Evolutionary conservation across 768 basidiomycete genomes (phyloP), one percentile per base, ranked within the genome.

Genomic region (Mycena indigotica): DNA sequence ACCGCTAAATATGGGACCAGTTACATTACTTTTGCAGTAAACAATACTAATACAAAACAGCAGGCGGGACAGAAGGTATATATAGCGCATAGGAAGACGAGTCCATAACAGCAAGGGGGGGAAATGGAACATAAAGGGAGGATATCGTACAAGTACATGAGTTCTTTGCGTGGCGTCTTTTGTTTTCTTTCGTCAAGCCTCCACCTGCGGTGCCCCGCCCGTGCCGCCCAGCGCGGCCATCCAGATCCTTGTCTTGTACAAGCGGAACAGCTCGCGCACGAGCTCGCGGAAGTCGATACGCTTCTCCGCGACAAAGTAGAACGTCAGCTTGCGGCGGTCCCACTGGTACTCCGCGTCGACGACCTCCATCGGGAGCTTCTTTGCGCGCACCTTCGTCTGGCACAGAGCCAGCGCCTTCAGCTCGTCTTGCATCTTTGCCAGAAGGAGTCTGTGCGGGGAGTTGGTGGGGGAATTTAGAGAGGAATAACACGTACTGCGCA

Each of bases 281-380:
- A 98, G 84, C 73, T 98, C 95, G 66, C 96, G 84, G 76, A 98
- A 97, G 73, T 94, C 92, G 67, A 98, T 95, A 64, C 96, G 79
- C 73, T 93, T 94, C 65, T 97, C 95, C 53, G 96, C 94, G 57
- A 95, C 79, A 72, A 97, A 99, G 77, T 98, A 98, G 78, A 98
- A 98, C 0, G 96, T 98, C 60, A 99, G 75, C 77, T 98, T 98
- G 71, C 95, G 91, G 57, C 96, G 91, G 73, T 99, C 96, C 95
- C 95, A 98, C 70, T 99, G 96, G 76, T 95, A 99, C 74, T 98
- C 96, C 28, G 95, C 96, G 72, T 98, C 96, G 49, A 97, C 87
- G 57, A 99, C 95, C 73, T 98, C 93, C 96, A 99, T 99, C 17
- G 95, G 95, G 68, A 98, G 75, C 70, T 94, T 94, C 77, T 95